Evolutionary conservation across 2,329 filamentous ascomycete species (phyloP).

Genomic region (Pyrenophora seminiperda): DNA sequence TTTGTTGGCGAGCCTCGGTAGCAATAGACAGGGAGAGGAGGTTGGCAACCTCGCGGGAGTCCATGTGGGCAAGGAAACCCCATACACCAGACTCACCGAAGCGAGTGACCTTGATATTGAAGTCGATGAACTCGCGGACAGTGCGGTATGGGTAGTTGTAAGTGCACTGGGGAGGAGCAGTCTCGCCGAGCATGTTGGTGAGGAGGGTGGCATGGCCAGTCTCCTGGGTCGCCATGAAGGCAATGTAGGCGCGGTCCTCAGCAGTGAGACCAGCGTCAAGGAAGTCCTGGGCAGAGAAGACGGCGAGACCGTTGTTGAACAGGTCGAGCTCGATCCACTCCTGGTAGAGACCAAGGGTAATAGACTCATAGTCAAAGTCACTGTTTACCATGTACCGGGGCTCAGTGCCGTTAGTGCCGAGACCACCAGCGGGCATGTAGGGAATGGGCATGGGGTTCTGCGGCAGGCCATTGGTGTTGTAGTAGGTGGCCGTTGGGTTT

Average conservation of each 20-base stretch:
- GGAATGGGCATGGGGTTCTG: constrained; percentile 71
- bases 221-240: constrained; percentile 80
- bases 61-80: constrained; percentile 78
- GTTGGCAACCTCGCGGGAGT: constrained; percentile 74
- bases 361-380: constrained; percentile 82
- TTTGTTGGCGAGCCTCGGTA: constrained; percentile 79
- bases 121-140: constrained; percentile 79
- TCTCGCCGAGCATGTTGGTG: constrained; percentile 76
- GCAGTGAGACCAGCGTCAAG: constrained; percentile 68
- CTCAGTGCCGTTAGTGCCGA: constrained; percentile 76
- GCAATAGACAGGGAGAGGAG: constrained; percentile 77
- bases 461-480: constrained; percentile 72
- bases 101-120: constrained; percentile 82
- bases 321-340: constrained; percentile 86
- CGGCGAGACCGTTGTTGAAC: constrained; percentile 75
- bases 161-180: constrained; percentile 72
- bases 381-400: constrained; percentile 78
- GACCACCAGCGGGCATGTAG: constrained; percentile 70
- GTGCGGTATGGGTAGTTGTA: constrained; percentile 82
- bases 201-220: constrained; percentile 77
- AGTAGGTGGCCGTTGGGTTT: constrained; percentile 67
- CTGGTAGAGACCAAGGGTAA: constrained; percentile 76
- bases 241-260: constrained; percentile 71
- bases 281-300: constrained; percentile 73
- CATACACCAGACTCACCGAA: constrained; percentile 81